Percentiles rank a stretch among this genome's conserved stretches.
Evolutionary conservation across 108 stramenopile genomes (phyloP).

Genomic region (Skeletonema tropicum): DNA sequence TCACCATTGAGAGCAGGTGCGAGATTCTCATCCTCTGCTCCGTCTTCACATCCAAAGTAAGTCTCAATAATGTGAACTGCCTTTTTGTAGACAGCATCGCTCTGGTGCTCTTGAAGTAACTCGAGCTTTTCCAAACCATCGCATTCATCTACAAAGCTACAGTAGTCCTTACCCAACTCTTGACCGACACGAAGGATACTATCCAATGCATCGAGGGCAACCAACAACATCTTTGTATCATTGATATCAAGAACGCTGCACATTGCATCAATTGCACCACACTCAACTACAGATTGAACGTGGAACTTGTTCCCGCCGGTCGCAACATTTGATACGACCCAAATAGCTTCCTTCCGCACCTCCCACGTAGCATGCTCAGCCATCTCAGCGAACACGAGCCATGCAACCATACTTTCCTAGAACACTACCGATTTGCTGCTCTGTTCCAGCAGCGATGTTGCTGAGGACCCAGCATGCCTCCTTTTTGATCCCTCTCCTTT

Average conservation of each 20-base stretch:
- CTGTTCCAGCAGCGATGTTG: slow-evolving; percentile 94
- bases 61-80: slow-evolving; percentile 77
- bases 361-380: slow-evolving; percentile 80
- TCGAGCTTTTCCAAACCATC: slow-evolving; percentile 85
- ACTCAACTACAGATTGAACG: slow-evolving; percentile 66
- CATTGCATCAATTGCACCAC: slow-evolving; percentile 70
- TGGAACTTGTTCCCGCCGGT: slow-evolving; percentile 63
- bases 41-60: slow-evolving; percentile 78
- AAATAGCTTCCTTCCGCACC: slow-evolving; percentile 91
- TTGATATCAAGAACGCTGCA: slow-evolving; percentile 61
- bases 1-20: slow-evolving; percentile 56
- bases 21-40: slow-evolving; percentile 73
- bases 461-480: slow-evolving; percentile 91
- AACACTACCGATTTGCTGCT: slow-evolving; percentile 67
- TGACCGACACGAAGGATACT: slow-evolving; percentile 60
- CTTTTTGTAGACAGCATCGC: slow-evolving; percentile 78
- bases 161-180: slow-evolving; percentile 36
- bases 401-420: slow-evolving; percentile 48
- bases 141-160: slow-evolving; percentile 63
- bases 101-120: slow-evolving; percentile 82
- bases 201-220: slow-evolving; percentile 79
- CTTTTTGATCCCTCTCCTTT: slow-evolving; percentile 52
- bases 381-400: slow-evolving; percentile 55
- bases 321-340: slow-evolving; percentile 82
- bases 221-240: slow-evolving; percentile 64